Conservation (phyloP, 2,329 filamentous ascomycete species). For the Amauroascus verrucosus region DNA sequence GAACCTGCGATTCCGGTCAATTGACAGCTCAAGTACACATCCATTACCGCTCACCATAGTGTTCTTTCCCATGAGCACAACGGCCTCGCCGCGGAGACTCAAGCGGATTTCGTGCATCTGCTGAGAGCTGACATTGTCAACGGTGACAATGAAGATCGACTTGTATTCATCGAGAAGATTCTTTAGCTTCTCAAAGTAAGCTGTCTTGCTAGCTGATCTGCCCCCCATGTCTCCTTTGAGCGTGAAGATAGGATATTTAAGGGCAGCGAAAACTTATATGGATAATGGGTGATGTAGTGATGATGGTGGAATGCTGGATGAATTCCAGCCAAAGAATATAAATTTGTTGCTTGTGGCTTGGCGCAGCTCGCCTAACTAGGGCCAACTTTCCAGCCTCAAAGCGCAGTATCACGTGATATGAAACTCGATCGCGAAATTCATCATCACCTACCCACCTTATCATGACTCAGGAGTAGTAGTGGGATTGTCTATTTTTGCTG, state of each 20-base stretch:
- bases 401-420: not conserved
- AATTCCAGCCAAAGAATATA: not conserved
- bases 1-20: conserved; percentile 49
- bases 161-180: conserved; percentile 89
- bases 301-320: conserved; percentile 20
- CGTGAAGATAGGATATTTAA: conserved; percentile 98
- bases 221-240: conserved; percentile 96
- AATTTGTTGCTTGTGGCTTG: conserved; percentile 23
- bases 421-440: not conserved
- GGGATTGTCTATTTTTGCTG: not conserved
- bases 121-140: conserved; percentile 99
- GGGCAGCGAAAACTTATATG: conserved; percentile 55
- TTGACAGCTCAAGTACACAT: not conserved
- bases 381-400: not conserved
- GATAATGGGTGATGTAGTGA: conserved; percentile 20
- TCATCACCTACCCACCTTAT: not conserved
- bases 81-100: conserved; percentile 78
- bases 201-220: conserved; percentile 88
- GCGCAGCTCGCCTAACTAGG: conserved; percentile 30
- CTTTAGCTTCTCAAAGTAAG: conserved; percentile 99
- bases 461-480: not conserved
- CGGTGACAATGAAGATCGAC: conserved; percentile 92
- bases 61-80: conserved; percentile 99
- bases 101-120: conserved; percentile 99
- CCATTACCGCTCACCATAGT: conserved; percentile 66